Conservation (phyloP, 208 protist genomes). For the Acanthamoeba culbertsoni region DNA sequence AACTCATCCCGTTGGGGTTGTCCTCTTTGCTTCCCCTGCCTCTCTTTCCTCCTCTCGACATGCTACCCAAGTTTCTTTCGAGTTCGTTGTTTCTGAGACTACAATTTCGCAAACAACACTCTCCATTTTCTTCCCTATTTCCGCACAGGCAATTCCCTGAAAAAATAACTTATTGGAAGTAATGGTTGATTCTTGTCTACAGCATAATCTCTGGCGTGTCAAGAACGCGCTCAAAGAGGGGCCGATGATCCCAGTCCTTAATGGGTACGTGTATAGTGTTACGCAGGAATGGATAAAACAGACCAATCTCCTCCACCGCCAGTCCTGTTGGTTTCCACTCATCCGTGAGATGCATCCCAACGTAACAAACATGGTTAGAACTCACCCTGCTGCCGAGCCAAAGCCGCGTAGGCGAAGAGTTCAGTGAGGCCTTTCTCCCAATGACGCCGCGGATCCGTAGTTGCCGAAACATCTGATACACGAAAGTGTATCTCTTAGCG, state of each 20-base stretch:
- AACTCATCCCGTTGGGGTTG: too few relatives aligned
- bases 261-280: not conserved
- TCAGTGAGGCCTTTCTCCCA: constrained; percentile 5
- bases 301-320: not conserved
- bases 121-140: too few relatives aligned
- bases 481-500: not conserved
- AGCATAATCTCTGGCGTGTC: not conserved
- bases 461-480: not conserved
- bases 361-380: not conserved
- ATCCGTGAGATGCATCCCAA: not conserved
- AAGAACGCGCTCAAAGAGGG: not conserved
- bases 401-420: not conserved
- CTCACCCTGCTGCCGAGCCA: not conserved
- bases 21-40: too few relatives aligned
- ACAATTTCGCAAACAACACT: too few relatives aligned
- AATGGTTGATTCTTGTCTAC: too few relatives aligned
- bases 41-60: too few relatives aligned
- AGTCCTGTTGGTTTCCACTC: not conserved
- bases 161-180: too few relatives aligned
- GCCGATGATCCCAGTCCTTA: not conserved
- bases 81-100: too few relatives aligned
- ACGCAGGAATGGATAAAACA: not conserved
- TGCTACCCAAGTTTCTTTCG: too few relatives aligned
- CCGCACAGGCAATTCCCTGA: too few relatives aligned
- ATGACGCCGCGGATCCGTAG: not conserved